These are phyloP conservation scores for Proliferodiscus dingleyae DNA, from an alignment of 2,329 filamentous ascomycete genomes.

Conservation along the genomic window DNA sequence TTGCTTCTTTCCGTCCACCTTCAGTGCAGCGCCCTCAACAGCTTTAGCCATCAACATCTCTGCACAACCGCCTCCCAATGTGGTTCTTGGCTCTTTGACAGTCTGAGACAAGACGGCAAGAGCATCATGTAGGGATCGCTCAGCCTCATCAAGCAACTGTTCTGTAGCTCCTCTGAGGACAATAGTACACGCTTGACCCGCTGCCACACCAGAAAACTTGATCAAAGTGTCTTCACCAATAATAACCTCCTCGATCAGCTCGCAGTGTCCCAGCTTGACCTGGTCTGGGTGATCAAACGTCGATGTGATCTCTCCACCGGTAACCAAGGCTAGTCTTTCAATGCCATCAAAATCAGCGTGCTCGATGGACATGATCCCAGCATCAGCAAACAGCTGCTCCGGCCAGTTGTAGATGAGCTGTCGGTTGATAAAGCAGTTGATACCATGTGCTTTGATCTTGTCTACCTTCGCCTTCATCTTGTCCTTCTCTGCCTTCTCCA, in stretches of 20 bases:
- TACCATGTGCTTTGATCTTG: conserved; percentile 96
- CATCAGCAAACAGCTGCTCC: conserved; percentile 96
- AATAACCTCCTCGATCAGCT: conserved; percentile 94
- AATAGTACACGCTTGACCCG: conserved; percentile 91
- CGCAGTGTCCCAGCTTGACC: conserved; percentile 92
- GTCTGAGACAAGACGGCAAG: conserved; percentile 95
- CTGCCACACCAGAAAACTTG: conserved; percentile 93
- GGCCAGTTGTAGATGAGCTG: conserved; percentile 99
- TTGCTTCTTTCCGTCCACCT: conserved; percentile 94
- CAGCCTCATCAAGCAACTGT: conserved; percentile 93
- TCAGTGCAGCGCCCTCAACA: conserved; percentile 87
- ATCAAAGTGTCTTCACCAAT: conserved; percentile 97
- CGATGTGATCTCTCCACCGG: conserved; percentile 92
- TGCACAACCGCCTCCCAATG: conserved; percentile 89
- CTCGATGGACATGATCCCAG: conserved; percentile 96
- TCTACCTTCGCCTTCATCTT: conserved; percentile 99
- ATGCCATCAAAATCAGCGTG: conserved; percentile 99
- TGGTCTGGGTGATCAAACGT: conserved; percentile 98
- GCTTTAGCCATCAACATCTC: conserved; percentile 99
- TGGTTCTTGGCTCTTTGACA: conserved; percentile 88
- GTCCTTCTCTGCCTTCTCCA: conserved; percentile 96
- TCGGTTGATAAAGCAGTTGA: conserved; percentile 99
- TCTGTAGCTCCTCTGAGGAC: conserved; percentile 94
- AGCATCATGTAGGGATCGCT: conserved; percentile 92
- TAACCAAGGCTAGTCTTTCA: conserved; percentile 89